Evolutionary conservation across 164 flowering plant species (phyloP), one percentile per base, ranked within the genome.

Genomic region (Houttuynia cordata): DNA sequence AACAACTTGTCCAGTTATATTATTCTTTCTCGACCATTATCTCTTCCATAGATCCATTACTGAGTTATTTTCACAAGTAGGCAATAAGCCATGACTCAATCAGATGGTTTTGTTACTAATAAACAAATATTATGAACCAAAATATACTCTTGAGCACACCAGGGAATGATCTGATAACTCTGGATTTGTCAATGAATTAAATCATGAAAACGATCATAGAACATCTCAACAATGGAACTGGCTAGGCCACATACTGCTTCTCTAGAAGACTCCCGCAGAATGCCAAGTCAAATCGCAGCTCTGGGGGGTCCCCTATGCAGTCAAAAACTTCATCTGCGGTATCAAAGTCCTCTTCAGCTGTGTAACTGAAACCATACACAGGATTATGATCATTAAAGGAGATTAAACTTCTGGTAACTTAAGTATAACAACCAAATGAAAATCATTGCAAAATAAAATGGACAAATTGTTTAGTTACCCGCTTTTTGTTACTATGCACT

Each of bases 241-340:
- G 37, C 68, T 80, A 90, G 72, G 84, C 78, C 56, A 78, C 93
- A 66, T 71, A 82, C 60, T 87, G 91, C 81, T 87, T 89, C 80
- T 83, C 79, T 54, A 89, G 83, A 71, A 89, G 94, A 71, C 79
- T 82, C 67, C 77, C 81, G 54, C 98, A 89, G 71, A 93, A 93
- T 58, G 84, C 75, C 76, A 93, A 70, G 70, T 90, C 94, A 65
- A 93, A 93, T 20, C 84, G 74, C 74, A 84, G 92, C 71, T 82
- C 88, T 4, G 97, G 92, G 37, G 97, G 94, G 73, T 89, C 92
- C 62, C 96, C 94, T 49, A 89, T 87, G 84, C 79, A 87, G 62
- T 89, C 94, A 56, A 87, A 87, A 49, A 86, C 94, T 30, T 94
- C 98, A 80, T 93, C 97, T 39, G 98, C 98, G 61, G 83, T 80